Base-by-base conservation (phyloP, 495 filamentous ascomycete species). In the Apiosordaria backusii region DNA sequence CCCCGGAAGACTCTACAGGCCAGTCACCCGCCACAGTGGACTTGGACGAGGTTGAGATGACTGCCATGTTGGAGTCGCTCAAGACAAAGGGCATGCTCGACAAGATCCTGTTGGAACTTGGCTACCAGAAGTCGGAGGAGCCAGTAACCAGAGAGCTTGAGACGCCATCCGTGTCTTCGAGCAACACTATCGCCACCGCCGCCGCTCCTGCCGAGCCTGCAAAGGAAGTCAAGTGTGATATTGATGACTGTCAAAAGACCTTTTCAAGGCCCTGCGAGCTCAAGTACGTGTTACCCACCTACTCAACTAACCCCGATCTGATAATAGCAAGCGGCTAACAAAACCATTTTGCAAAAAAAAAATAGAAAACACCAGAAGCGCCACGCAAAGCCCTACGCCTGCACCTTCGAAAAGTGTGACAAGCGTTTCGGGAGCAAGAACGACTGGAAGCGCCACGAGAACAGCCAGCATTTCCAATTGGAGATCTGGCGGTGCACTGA, bases 391-490 rank as follows among this genome's bases (percentile, higher is more conserved):
- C 95, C 93, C 0, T 98, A 95, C 71, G 91, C 89, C 54, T 97
- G 94, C 78, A 97, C 94, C 7, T 92, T 87, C 58, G 74, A 81
- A 10, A 79, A 79, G 21, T 97, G 95, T 72, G 78, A 80, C 58
- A 95, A 92, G 68, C 83, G 77, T 3, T 97, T 97, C 69, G 94
- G 95, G 45, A 93, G 90, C 79, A 97, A 97, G 73, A 92, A 92
- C 55, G 94, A 97, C 78, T 97, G 94, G 95, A 97, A 97, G 76
- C 88, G 95, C 7, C 94, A 98, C 74, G 94, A 98, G 70, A 92
- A 88, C 68, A 90, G 87, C 25, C 92, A 96, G 74, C 94, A 97
- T 72, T 89, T 87, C 67, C 86, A 89, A 68, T 71, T 86, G 2
- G 88, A 92, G 67, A 83, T 85, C 63, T 97, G 91, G 88, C 86